A percentile compares a stretch with the other conserved stretches of the same genome.
Evolutionary conservation across 1,284 basidiomycete species (phyloP).

Genomic region (Porodaedalea pini): DNA sequence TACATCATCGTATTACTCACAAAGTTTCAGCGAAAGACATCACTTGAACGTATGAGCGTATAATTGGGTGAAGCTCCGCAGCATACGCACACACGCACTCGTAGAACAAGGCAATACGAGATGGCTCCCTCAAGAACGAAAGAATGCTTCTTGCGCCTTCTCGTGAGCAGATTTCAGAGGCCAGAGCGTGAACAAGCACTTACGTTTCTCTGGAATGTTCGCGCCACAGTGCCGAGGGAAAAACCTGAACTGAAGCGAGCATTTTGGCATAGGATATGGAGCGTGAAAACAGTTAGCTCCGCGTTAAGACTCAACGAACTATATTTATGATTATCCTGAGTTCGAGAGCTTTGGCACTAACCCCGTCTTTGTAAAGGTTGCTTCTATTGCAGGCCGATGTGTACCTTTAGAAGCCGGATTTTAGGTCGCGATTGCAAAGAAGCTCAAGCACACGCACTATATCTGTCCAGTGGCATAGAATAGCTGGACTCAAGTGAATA

Average conservation of each 20-base stretch:
- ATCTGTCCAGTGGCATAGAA: too few species aligned
- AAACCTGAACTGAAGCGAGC: too few species aligned
- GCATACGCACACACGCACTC: background rate
- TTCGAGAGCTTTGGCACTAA: background rate
- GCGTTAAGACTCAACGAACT: background rate
- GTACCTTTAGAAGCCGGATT: background rate
- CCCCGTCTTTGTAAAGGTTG: too few species aligned
- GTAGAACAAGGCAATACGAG: background rate
- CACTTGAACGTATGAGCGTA: background rate
- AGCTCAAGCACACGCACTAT: too few species aligned
- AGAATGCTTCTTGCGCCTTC: too few species aligned
- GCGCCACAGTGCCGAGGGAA: too few species aligned
- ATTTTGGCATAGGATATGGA: too few species aligned
- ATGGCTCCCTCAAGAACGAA: background rate
- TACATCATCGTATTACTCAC: background rate
- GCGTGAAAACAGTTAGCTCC: background rate
- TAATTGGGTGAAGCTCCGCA: background rate
- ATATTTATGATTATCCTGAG: background rate
- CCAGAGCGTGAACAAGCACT: too few species aligned
- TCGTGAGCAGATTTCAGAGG: too few species aligned
- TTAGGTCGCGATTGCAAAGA: too few species aligned
- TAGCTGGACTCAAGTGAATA: too few species aligned
- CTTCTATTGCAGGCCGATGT: background rate
- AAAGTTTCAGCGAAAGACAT: background rate
- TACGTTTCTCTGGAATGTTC: too few species aligned